Evolutionary conservation across 148 eudicot genomes (phyloP).

Genomic region (Vaccinium vitisidaea): DNA sequence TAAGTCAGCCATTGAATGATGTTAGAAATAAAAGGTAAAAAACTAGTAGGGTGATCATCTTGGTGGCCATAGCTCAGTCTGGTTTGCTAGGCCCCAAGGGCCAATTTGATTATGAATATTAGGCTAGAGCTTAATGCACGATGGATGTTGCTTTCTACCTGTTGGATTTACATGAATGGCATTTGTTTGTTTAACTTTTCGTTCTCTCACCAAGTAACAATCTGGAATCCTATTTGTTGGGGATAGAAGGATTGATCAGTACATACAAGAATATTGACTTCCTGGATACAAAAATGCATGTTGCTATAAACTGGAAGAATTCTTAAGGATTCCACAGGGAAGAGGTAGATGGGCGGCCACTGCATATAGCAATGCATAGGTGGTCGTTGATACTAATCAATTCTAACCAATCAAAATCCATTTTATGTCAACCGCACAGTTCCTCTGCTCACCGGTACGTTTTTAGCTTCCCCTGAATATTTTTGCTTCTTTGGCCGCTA

Average conservation of each 20-base stretch:
- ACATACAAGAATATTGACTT: neutral
- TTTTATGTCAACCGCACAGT: neutral
- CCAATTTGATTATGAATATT: neutral
- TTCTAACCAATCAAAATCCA: neutral
- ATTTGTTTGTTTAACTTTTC: neutral
- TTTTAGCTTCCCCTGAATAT: neutral
- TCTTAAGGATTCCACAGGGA: neutral
- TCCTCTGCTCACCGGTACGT: neutral
- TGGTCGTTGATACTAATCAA: neutral
- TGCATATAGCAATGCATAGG: neutral
- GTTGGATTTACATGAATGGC: neutral
- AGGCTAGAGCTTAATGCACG: conserved; percentile 6
- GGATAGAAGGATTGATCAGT: neutral
- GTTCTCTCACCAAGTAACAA: neutral
- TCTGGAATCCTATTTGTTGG: neutral
- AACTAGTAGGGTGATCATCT: neutral
- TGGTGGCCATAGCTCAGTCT: neutral
- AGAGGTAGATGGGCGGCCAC: neutral
- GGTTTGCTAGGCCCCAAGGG: neutral
- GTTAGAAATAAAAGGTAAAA: neutral
- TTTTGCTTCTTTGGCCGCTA: neutral
- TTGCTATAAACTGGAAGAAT: neutral
- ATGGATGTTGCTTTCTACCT: neutral
- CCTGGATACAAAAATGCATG: neutral
- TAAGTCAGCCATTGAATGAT: neutral